Conservation (phyloP, 2,329 filamentous ascomycete genomes). For the Ascochyta fabae region DNA sequence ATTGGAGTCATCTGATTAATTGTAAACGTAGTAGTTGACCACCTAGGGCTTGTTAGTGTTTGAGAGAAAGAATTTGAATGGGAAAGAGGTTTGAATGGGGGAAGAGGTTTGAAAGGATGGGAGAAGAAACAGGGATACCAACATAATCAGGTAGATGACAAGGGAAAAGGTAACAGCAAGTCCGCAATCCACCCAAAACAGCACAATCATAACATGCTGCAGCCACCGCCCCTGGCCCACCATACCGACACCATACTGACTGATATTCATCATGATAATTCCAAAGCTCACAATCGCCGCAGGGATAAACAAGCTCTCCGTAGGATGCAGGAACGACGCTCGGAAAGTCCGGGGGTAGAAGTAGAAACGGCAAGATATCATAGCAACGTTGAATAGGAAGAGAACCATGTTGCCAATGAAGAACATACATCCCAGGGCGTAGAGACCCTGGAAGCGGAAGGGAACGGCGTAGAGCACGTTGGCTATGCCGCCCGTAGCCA, state of each 20-base stretch:
- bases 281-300: conserved; percentile 72
- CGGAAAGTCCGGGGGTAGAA: conserved; percentile 73
- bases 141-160: conserved; percentile 76
- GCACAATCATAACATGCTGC: conserved; percentile 62
- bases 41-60: conserved; percentile 50
- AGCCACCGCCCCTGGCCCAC: conserved; percentile 61
- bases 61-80: background rate
- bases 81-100: too few species aligned
- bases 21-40: conserved; percentile 70
- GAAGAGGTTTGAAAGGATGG: background rate
- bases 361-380: conserved; percentile 73
- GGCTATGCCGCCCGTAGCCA: conserved; percentile 66
- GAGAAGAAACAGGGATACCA: conserved; percentile 48
- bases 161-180: conserved; percentile 72
- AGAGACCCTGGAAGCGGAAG: conserved; percentile 54
- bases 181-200: conserved; percentile 78
- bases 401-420: conserved; percentile 60
- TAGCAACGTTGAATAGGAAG: conserved; percentile 72
- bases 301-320: conserved; percentile 79
- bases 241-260: conserved; percentile 70
- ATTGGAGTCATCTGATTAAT: conserved; percentile 86
- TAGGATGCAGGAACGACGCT: conserved; percentile 75
- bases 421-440: conserved; percentile 56
- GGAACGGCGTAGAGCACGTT: conserved; percentile 62
- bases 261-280: conserved; percentile 68